phyloP scores from a whole-genome alignment of 2,329 filamentous ascomycete species.

The Aspergillaceae sp. region DNA sequence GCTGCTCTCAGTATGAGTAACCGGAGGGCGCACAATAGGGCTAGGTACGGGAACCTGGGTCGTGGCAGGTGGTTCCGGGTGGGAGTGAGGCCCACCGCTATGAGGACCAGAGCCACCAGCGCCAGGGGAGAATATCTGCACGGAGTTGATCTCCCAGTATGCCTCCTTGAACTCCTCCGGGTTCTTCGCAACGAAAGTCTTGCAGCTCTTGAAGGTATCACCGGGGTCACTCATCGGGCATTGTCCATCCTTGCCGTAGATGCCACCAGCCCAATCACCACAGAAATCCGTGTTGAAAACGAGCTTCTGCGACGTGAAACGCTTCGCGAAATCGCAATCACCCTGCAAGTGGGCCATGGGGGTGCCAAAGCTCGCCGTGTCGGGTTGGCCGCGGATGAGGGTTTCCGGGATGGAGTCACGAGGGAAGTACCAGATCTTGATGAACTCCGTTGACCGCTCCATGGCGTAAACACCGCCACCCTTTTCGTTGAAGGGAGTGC shows the following conservation, averaged over 20 bases:
- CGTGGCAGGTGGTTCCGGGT: neutral
- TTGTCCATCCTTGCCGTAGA: conserved; percentile 37
- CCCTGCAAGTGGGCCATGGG: conserved; percentile 39
- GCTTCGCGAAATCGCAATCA: conserved; percentile 32
- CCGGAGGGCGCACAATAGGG: neutral
- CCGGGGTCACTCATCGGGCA: conserved; percentile 53
- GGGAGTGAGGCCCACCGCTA: conserved; percentile 8
- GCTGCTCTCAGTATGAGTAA: neutral
- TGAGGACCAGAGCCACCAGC: conserved; percentile 29
- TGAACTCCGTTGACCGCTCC: conserved; percentile 38
- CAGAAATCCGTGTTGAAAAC: conserved; percentile 48
- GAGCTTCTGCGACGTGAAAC: conserved; percentile 35
- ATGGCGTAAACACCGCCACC: conserved; percentile 44
- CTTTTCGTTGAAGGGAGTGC: conserved; percentile 44
- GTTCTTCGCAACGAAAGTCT: conserved; percentile 62
- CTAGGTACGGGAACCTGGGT: neutral
- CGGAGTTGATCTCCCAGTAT: conserved; percentile 68
- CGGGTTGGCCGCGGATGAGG: conserved; percentile 35
- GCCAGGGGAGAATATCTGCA: conserved; percentile 44
- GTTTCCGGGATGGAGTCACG: conserved; percentile 38
- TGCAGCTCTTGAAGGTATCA: conserved; percentile 56
- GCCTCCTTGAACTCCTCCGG: conserved; percentile 61
- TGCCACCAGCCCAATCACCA: conserved; percentile 46
- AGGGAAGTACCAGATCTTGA: conserved; percentile 47
- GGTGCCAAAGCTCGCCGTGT: conserved; percentile 38